A percentile compares a stretch with the other conserved stretches of the same genome.
Evolutionary conservation across 177 flowering plant genomes (phyloP).

Genomic region (Tripterygium wilfordii): DNA sequence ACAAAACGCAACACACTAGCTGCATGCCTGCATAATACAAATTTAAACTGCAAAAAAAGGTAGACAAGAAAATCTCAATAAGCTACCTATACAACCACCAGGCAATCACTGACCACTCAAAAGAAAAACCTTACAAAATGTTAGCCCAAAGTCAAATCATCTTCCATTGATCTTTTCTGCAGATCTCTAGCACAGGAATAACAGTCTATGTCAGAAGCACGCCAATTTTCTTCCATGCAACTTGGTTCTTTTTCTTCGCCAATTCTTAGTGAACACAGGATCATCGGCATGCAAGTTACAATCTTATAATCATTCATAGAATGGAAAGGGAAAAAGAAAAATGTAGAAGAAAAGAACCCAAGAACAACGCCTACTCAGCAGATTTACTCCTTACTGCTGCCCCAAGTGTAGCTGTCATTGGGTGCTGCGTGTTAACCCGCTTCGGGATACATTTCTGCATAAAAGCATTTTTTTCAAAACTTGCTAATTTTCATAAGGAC

Average conservation of each 20-base stretch:
- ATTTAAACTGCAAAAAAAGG: constrained; percentile 22
- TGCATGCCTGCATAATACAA: constrained; percentile 38
- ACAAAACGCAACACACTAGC: constrained; percentile 37
- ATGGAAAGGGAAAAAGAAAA: constrained; percentile 4
- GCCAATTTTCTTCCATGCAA: constrained; percentile 19
- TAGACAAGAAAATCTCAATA: constrained; percentile 21
- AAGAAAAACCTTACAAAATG: constrained; percentile 33
- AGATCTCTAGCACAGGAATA: constrained; percentile 32
- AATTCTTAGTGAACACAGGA: constrained; percentile 12
- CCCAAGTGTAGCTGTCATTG: constrained; percentile 28
- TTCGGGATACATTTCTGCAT: constrained; percentile 40
- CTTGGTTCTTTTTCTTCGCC: constrained; percentile 6
- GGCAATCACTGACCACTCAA: constrained; percentile 36
- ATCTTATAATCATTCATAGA: constrained; percentile 32
- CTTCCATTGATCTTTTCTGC: constrained; percentile 16
- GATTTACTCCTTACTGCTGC: constrained; percentile 12
- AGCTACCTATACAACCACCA: constrained; percentile 50
- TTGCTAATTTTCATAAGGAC: too few relatives aligned
- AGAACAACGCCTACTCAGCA: constrained; percentile 23
- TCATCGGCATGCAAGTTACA: constrained; percentile 33
- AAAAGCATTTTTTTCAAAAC: background rate
- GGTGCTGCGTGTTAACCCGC: constrained; percentile 47
- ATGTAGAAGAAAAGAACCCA: constrained; percentile 2
- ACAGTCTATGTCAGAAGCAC: constrained; percentile 45
- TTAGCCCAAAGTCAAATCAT: constrained; percentile 38